Conservation (phyloP, 306 rosid species). For the Herpetospermum pedunculosum region DNA sequence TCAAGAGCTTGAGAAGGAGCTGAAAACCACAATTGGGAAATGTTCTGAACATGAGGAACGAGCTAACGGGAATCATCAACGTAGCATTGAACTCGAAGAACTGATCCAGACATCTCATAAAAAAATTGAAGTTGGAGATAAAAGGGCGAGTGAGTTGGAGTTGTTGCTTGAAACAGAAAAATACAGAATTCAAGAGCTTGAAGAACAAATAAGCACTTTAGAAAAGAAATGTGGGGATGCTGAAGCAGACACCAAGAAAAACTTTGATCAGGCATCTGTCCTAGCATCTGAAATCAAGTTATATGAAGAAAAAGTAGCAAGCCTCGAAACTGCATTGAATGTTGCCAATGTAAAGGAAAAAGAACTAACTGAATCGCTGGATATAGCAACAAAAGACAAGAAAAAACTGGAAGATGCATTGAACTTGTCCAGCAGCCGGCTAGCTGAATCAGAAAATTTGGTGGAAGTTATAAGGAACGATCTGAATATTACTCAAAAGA, state of each 20-base stretch:
- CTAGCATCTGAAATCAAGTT: constrained; percentile 65
- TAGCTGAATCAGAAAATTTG: constrained; percentile 65
- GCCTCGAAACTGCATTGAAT: constrained; percentile 50
- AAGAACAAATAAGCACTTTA: constrained; percentile 53
- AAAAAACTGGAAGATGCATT: constrained; percentile 46
- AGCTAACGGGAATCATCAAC: constrained; percentile 50
- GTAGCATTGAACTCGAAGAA: constrained; percentile 86
- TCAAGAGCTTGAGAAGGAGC: constrained; percentile 59
- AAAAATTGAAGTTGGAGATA: constrained; percentile 49
- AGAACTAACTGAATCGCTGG: constrained; percentile 44
- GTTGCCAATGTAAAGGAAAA: constrained; percentile 46
- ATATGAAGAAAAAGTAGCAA: constrained; percentile 41
- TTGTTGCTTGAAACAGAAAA: constrained; percentile 75
- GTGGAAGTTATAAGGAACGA: constrained; percentile 61
- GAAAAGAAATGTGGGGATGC: constrained; percentile 45
- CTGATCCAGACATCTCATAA: constrained; percentile 59
- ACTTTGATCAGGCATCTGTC: constrained; percentile 38
- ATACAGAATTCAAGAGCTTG: constrained; percentile 85
- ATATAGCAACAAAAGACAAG: constrained; percentile 47
- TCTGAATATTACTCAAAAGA: constrained; percentile 57
- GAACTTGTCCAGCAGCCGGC: constrained; percentile 38
- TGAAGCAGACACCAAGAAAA: constrained; percentile 42
- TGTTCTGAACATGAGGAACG: constrained; percentile 72
- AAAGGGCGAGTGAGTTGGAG: constrained; percentile 71
- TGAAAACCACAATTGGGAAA: constrained; percentile 39